phyloP scores from a whole-genome alignment of 202 grass and related monocot genomes.

The Brachypodium distachyon region DNA sequence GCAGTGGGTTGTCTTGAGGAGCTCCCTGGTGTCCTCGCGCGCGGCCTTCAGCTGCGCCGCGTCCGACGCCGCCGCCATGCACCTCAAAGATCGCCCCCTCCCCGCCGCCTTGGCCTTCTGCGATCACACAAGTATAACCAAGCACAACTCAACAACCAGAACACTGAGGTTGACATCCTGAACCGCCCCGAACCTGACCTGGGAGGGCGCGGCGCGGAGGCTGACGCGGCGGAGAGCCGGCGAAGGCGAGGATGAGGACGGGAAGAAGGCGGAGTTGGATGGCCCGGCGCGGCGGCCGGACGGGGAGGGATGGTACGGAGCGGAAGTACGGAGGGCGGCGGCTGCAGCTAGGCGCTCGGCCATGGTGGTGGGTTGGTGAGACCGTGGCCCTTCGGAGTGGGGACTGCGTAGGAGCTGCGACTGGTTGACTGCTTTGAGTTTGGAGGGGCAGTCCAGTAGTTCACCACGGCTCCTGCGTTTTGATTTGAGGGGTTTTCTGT shows the following conservation, averaged over 20 bases:
- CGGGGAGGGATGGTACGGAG: not conserved
- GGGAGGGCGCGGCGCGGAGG: constrained; percentile 18
- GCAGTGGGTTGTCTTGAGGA: constrained; percentile 59
- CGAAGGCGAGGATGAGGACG: not conserved
- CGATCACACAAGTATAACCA: not conserved
- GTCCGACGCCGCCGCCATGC: constrained; percentile 38
- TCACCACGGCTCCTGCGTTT: constrained; percentile 19
- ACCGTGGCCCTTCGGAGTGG: constrained; percentile 15
- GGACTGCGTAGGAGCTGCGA: constrained; percentile 2
- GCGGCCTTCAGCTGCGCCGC: constrained; percentile 69
- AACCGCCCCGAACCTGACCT: not conserved
- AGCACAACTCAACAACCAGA: not conserved
- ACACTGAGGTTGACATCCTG: not conserved
- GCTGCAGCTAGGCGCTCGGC: constrained; percentile 53
- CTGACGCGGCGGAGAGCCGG: not conserved
- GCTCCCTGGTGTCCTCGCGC: constrained; percentile 73
- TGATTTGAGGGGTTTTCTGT: not conserved
- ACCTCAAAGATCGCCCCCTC: constrained; percentile 20
- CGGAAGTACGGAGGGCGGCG: constrained; percentile 24
- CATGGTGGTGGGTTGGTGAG: constrained; percentile 33
- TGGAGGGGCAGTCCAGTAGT: not conserved
- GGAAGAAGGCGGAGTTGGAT: constrained; percentile 18
- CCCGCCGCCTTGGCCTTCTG: constrained; percentile 15
- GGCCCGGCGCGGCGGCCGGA: not conserved
- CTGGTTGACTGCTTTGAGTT: not conserved